Evolutionary conservation across 2,329 filamentous ascomycete species (phyloP).

Genomic region (Mycosphaerella sp.): DNA sequence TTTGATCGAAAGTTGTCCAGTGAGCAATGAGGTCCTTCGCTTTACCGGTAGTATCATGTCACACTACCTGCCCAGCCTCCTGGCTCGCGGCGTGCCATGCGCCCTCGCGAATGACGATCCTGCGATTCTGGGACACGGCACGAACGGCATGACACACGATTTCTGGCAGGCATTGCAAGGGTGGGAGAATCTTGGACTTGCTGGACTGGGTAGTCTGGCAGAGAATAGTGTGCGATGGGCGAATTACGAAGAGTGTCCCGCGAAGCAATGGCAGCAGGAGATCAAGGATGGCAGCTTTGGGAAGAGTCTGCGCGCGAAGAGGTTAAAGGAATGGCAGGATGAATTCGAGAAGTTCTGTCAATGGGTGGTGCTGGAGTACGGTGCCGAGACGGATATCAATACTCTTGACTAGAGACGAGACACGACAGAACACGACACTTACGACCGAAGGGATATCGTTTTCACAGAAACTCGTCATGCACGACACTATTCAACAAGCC

Average conservation of each 20-base stretch:
- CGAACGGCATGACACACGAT: conserved; percentile 78
- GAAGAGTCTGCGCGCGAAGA: conserved; percentile 61
- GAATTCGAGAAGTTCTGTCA: conserved; percentile 88
- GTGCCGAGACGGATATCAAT: conserved; percentile 27
- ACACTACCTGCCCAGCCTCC: conserved; percentile 74
- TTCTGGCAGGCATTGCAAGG: conserved; percentile 92
- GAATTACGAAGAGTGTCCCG: conserved; percentile 72
- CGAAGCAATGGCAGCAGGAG: conserved; percentile 64
- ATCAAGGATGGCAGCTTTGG: conserved; percentile 70
- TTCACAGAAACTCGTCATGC: background rate
- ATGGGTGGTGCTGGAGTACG: conserved; percentile 75
- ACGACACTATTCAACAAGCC: background rate
- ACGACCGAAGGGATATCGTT: background rate
- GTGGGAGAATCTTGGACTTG: conserved; percentile 84
- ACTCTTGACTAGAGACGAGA: conserved; percentile 20
- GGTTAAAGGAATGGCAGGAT: conserved; percentile 69
- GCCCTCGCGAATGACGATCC: conserved; percentile 88
- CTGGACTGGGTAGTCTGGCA: conserved; percentile 76
- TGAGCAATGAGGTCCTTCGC: conserved; percentile 81
- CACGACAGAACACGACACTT: background rate
- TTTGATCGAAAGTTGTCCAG: conserved; percentile 81
- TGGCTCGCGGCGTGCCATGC: conserved; percentile 78
- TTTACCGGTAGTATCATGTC: conserved; percentile 69
- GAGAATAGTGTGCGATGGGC: conserved; percentile 93
- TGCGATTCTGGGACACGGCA: conserved; percentile 77